Base-by-base conservation (phyloP, 495 filamentous ascomycete genomes). In the Chlorociboria aeruginascens region DNA sequence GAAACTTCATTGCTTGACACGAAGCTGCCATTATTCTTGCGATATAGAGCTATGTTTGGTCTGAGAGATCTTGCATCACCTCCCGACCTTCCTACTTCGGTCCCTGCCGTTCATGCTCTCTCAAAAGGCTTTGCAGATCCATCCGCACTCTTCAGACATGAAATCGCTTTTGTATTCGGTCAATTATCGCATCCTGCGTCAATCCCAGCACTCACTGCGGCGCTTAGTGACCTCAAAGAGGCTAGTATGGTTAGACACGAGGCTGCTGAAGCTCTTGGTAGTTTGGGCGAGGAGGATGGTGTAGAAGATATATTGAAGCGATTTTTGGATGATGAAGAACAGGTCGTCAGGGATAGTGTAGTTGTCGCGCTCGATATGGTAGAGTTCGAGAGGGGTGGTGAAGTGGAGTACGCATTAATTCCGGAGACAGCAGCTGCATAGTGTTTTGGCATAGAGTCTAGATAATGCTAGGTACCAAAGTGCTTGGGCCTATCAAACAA, bases 291-390 rank as follows among this genome's bases (percentile, higher is more conserved):
- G 20, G 87, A 93, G 58, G 85, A 93, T 44, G 90, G 89, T 9
- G 93, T 97, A 25, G 89, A 95, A 58, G 81, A 85, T 44, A 82
- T 78, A 3, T 60, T 99, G 64, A 84, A 78, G 67, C 74, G 71
- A 52, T 97, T 95, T 67, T 66, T 95, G 42, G 72, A 94, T 55
- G 93, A 97, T 63, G 77, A 83, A 35, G 92, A 96, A 65, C 77
- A 85, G 56, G 88, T 99, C 3, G 92, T 99, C 32, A 76, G 89
- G 43, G 92, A 99, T 58, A 96, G 89, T 61, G 81, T 95, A 30
- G 75, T 95, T 54, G 92, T 99, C 42, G 92, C 92, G 14, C 67
- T 99, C 46, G 92, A 99, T 62, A 99, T 99, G 93, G 92, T 88
- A 2, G 89, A 94, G 62, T 95, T 83, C 60, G 92, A 99, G 73